These are phyloP conservation scores for Penicillium sumatraense DNA, from an alignment of 2,329 filamentous ascomycete genomes.

Conservation along the genomic window DNA sequence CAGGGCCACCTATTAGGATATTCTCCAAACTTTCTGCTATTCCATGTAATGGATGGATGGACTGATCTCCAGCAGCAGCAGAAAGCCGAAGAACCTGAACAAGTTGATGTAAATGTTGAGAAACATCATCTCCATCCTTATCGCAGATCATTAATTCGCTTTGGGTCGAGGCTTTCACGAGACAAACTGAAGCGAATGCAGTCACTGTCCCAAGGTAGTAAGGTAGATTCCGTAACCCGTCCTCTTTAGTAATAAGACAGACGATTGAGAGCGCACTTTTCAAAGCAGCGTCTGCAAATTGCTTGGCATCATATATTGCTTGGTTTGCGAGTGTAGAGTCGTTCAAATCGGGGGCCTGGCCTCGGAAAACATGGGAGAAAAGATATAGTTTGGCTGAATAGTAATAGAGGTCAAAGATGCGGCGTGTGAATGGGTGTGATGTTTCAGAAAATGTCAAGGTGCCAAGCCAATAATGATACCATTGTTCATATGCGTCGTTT, in stretches of 20 bases:
- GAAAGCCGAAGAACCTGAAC: neutral
- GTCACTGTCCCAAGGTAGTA: conserved; percentile 20
- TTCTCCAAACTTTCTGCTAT: neutral
- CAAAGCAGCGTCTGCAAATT: neutral
- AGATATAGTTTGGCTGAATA: conserved; percentile 19
- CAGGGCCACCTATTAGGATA: neutral
- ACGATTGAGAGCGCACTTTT: conserved; percentile 3
- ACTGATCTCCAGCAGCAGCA: neutral
- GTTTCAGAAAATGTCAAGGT: neutral
- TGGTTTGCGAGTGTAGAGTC: neutral
- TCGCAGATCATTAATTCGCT: neutral
- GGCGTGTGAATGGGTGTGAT: conserved; percentile 2
- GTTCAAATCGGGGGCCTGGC: neutral
- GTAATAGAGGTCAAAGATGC: conserved; percentile 15
- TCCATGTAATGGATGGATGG: neutral
- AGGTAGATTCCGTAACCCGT: neutral
- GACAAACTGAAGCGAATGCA: conserved; percentile 21
- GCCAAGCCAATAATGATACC: conserved; percentile 9
- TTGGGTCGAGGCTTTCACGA: conserved; percentile 12
- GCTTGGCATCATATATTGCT: neutral
- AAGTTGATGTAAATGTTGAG: neutral
- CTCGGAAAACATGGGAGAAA: conserved; percentile 20
- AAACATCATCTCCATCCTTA: neutral
- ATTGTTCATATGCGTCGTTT: conserved; percentile 6
- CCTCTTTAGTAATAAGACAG: neutral